Evolutionary conservation across 192 early-diverging fungal species (phyloP), one percentile per base, ranked within the genome.

Genomic region (Dimargaris cristalligena): DNA sequence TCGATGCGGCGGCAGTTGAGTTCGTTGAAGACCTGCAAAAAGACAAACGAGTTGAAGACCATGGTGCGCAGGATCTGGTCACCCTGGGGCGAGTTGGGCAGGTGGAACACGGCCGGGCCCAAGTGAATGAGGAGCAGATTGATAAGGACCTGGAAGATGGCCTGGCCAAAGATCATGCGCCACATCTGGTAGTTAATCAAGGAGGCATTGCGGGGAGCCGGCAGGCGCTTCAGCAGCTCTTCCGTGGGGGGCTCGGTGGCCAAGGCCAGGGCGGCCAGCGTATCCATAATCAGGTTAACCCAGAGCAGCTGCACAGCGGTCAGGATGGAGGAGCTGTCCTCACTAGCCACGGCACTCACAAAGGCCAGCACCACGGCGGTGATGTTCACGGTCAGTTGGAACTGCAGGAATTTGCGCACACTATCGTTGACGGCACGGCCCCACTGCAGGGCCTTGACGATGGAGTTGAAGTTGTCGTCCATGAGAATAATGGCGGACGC

Each of bases 261-360:
- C 29, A 96, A 76, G n/a, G 89, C 90, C 38, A 94, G 74, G 20
- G 91, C 90, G 23, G 91, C 90, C 45, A 93, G 76, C 0, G 91
- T 89, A 68, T 92, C 89, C 89, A 91, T 92, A 65, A 93, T 91
- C 73, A 96, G 72, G 71, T 94, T 96, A 34, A 96, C 82, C 88
- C 90, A 96, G 47, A 96, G 78, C 63, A 96, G 71, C 69, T 96
- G 93, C 34, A 94, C 84, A 8, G 91, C 89, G 26, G 83, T 88
- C 49, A 97, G 75, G 26, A 88, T 81, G 10, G 86, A 85, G 57
- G 83, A 73, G 60, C 80, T 78, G 4, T 72, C 73, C 18, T 81
- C 71, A 49, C 85, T 85, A 33, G 73, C 65, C 13, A 86, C 67
- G 3, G 85, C 75, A 50, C 80, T 81, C 34, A 77, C 68, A 52